Percentiles rank a stretch among this genome's conserved stretches.
phyloP scores from a whole-genome alignment of 768 basidiomycete species.

The Xerocomus brunneocitrinus region DNA sequence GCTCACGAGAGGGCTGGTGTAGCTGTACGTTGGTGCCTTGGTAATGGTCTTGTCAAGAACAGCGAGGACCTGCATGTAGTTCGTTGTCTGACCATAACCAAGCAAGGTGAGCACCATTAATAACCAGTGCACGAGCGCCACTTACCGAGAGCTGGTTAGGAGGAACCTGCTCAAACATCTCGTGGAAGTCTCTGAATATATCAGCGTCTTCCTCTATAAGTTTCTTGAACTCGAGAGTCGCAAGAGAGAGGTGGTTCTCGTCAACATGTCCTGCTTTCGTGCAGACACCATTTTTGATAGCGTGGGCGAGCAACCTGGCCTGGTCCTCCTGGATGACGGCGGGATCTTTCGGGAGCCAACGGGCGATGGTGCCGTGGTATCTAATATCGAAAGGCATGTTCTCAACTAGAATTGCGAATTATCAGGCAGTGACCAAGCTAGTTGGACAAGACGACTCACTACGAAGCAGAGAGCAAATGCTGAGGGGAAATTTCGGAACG shows the following conservation, averaged over 20 bases:
- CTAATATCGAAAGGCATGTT: conserved; percentile 13
- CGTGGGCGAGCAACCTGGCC: conserved; percentile 26
- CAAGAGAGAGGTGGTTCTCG: conserved; percentile 6
- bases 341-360: conserved; percentile 20
- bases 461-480: neutral
- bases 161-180: conserved; percentile 21
- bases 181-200: conserved; percentile 20
- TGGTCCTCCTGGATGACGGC: conserved; percentile 5
- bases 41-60: conserved; percentile 15
- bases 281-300: conserved; percentile 17
- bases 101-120: neutral
- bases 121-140: neutral
- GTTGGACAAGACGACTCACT: conserved; percentile 1
- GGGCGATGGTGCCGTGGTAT: conserved; percentile 20
- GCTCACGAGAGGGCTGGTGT: conserved; percentile 22
- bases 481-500: neutral
- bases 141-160: conserved; percentile 11
- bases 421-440: neutral
- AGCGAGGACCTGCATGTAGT: conserved; percentile 26
- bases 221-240: conserved; percentile 20
- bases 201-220: conserved; percentile 20
- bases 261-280: conserved; percentile 6
- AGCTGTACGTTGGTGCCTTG: conserved; percentile 13
- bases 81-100: neutral
- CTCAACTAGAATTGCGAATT: neutral